These are phyloP conservation scores for Dioscorea cayenensis DNA, from an alignment of 116 monocot genomes.

Conservation along the genomic window DNA sequence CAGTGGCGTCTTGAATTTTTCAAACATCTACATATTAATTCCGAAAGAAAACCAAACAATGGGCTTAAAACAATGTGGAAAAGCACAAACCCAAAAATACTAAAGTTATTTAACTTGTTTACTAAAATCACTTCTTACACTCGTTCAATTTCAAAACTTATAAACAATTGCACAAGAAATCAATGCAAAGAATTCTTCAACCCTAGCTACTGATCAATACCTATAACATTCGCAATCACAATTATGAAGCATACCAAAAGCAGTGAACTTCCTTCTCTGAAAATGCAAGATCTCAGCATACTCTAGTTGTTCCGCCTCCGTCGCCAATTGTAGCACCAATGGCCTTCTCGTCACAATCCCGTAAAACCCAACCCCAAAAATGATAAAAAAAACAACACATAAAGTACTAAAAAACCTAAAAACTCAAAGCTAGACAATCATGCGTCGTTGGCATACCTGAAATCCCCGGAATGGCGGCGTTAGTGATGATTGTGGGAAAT, in stretches of 20 bases:
- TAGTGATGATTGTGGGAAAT: too few species aligned
- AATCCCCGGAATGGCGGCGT: too few species aligned
- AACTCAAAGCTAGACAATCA: background rate
- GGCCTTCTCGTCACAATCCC: conserved; percentile 98
- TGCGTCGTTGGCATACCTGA: too few species aligned
- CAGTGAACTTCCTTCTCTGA: conserved; percentile 59
- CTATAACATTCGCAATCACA: background rate
- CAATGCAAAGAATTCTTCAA: background rate
- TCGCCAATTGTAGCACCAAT: conserved; percentile 85
- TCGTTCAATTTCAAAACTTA: background rate
- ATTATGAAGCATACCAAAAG: conserved; percentile 46
- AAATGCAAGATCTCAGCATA: conserved; percentile 92
- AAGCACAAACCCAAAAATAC: too few species aligned
- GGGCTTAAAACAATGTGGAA: too few species aligned
- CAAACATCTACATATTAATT: background rate
- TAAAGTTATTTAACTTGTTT: too few species aligned
- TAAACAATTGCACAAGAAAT: background rate
- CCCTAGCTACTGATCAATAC: too few species aligned
- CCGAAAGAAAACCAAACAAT: background rate
- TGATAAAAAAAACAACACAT: background rate
- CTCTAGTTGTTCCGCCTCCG: conserved; percentile 57
- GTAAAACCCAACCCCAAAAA: conserved; percentile 8
- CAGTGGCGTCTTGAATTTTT: conserved; percentile 49
- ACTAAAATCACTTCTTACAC: background rate
- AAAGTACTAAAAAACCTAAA: background rate